phyloP scores from a whole-genome alignment of 139 green algal genomes.

The Micractinium sp. region DNA sequence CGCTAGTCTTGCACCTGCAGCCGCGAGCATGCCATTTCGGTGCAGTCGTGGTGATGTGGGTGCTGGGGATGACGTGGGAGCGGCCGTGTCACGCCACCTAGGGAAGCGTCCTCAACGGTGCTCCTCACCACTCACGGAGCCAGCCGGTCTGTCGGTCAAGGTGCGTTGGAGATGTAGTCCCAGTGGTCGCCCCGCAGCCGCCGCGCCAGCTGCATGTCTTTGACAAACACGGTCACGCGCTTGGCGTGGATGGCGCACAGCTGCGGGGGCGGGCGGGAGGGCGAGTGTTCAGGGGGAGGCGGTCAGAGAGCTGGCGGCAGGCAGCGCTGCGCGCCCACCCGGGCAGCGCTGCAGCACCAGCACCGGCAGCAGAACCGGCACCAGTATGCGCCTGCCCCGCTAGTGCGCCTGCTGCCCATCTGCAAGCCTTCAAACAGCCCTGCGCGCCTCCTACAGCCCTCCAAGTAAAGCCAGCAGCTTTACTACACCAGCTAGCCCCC shows the following conservation, averaged over 20 bases:
- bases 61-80: too few species aligned
- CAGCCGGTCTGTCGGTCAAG: not conserved
- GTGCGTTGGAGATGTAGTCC: not conserved
- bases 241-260: conserved; percentile 81
- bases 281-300: not conserved
- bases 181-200: conserved; percentile 85
- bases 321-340: not conserved
- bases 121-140: not conserved
- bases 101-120: too few species aligned
- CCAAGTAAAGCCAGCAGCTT: too few species aligned
- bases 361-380: not conserved
- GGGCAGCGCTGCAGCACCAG: not conserved
- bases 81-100: too few species aligned
- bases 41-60: too few species aligned
- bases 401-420: too few species aligned
- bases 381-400: too few species aligned
- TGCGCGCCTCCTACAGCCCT: not conserved
- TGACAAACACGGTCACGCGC: conserved; percentile 96
- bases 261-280: conserved; percentile 28
- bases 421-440: not conserved
- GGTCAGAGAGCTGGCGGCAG: not conserved
- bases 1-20: too few species aligned
- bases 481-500: too few species aligned
- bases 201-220: conserved; percentile 96
- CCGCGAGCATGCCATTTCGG: too few species aligned